Conservation (phyloP, 2,329 filamentous ascomycete species). For the Penicillium janthinellum region DNA sequence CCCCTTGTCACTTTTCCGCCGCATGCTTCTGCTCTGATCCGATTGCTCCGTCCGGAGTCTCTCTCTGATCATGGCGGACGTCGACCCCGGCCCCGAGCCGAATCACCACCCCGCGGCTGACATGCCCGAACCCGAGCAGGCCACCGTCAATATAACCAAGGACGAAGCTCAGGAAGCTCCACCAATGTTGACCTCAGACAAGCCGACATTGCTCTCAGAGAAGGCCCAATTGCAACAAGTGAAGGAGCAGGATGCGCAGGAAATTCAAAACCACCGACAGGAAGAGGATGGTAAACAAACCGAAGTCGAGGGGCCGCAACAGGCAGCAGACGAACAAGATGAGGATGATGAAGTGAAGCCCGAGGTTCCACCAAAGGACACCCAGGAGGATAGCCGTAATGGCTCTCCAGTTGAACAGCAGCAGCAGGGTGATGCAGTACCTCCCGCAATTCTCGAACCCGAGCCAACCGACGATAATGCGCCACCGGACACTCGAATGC, state of each 20-base stretch:
- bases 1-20: conserved; percentile 18
- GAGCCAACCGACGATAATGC: conserved; percentile 21
- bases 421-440: conserved; percentile 15
- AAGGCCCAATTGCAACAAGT: conserved; percentile 35
- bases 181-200: conserved; percentile 33
- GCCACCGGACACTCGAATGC: conserved; percentile 42
- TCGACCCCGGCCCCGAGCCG: conserved; percentile 41
- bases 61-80: conserved; percentile 45
- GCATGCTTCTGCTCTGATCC: conserved; percentile 28
- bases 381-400: conserved; percentile 27
- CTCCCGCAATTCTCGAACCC: conserved; percentile 27
- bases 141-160: conserved; percentile 30
- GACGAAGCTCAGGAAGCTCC: conserved; percentile 27
- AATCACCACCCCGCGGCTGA: conserved; percentile 27
- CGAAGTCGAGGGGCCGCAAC: conserved; percentile 2
- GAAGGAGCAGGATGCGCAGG: conserved; percentile 23
- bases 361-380: conserved; percentile 30
- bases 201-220: conserved; percentile 33
- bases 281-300: conserved; percentile 10
- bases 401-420: conserved; percentile 14
- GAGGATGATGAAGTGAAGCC: conserved; percentile 28
- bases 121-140: conserved; percentile 32
- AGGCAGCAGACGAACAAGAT: conserved; percentile 9
- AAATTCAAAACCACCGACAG: conserved; percentile 13
- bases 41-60: conserved; percentile 39